Conservation (phyloP, 768 basidiomycete genomes). For the Strobilomyces confusus region DNA sequence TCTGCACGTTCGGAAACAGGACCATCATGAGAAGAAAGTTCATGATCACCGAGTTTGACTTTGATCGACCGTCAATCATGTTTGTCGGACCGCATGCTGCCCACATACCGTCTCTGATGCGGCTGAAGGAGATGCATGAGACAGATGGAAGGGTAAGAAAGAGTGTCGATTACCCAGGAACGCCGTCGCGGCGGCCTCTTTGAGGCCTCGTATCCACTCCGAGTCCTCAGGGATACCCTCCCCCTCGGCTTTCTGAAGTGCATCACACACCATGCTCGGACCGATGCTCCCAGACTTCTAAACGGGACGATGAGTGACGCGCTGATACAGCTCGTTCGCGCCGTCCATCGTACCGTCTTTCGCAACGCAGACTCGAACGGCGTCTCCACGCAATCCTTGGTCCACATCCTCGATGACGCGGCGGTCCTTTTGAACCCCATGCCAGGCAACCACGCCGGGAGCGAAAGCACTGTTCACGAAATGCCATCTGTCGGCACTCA, state of each 20-base stretch:
- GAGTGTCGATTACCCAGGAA: constrained; percentile 4
- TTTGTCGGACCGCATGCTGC: not conserved
- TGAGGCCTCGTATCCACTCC: constrained; percentile 4
- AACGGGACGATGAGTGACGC: not conserved
- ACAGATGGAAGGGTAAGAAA: not conserved
- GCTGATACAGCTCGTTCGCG: not conserved
- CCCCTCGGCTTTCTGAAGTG: constrained; percentile 3
- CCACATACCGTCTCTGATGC: constrained; percentile 15
- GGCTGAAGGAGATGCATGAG: not conserved
- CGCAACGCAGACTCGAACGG: constrained; percentile 8
- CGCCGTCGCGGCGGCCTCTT: constrained; percentile 11
- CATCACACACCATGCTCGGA: constrained; percentile 6
- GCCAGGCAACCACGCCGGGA: constrained; percentile 13
- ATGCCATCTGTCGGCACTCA: not conserved
- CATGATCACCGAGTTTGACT: constrained; percentile 22
- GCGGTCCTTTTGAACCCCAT: constrained; percentile 9
- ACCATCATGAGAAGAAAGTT: constrained; percentile 10
- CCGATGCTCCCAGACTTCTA: constrained; percentile 3
- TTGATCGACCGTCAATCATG: not conserved
- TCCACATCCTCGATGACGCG: not conserved
- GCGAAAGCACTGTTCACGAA: not conserved
- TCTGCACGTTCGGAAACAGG: constrained; percentile 6
- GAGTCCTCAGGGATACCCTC: not conserved
- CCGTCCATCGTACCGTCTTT: constrained; percentile 1
- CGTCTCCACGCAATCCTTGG: constrained; percentile 8